These are phyloP conservation scores for Actinidia arguta DNA, from an alignment of 179 eudicot species.

Conservation along the genomic window DNA sequence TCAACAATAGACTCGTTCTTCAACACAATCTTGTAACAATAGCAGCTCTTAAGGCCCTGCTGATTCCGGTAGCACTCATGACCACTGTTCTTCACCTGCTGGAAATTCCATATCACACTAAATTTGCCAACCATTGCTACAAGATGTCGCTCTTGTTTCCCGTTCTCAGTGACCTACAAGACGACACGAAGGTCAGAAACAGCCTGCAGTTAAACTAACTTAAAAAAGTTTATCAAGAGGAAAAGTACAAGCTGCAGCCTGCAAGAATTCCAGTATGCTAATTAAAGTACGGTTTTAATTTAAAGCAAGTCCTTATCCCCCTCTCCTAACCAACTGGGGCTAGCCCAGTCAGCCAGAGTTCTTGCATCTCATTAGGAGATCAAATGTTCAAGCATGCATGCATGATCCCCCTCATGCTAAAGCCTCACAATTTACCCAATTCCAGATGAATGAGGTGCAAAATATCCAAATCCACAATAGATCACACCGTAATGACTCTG, in stretches of 20 bases:
- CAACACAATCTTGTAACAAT: conserved; percentile 80
- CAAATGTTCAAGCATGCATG: too few relatives aligned
- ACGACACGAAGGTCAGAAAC: not conserved
- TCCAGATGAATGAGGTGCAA: not conserved
- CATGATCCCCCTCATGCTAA: too few relatives aligned
- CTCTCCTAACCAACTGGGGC: not conserved
- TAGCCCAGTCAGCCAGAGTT: not conserved
- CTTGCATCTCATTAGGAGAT: too few relatives aligned
- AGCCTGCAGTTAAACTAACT: not conserved
- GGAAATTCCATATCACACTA: conserved; percentile 91
- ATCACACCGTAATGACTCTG: too few relatives aligned
- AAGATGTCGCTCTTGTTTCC: conserved; percentile 89
- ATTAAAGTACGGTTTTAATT: not conserved
- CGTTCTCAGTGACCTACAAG: conserved; percentile 85
- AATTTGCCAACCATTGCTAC: conserved; percentile 88
- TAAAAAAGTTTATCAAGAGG: not conserved
- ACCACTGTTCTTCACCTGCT: conserved; percentile 88
- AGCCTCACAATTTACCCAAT: too few relatives aligned
- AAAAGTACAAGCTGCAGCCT: not conserved
- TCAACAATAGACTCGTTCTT: conserved; percentile 93
- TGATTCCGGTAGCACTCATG: conserved; percentile 85
- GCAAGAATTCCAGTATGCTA: not conserved
- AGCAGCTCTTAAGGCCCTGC: conserved; percentile 92
- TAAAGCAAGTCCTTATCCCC: not conserved
- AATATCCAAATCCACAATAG: not conserved